phyloP scores from a whole-genome alignment of 2,329 filamentous ascomycete genomes.

The Paramyrothecium roridum region DNA sequence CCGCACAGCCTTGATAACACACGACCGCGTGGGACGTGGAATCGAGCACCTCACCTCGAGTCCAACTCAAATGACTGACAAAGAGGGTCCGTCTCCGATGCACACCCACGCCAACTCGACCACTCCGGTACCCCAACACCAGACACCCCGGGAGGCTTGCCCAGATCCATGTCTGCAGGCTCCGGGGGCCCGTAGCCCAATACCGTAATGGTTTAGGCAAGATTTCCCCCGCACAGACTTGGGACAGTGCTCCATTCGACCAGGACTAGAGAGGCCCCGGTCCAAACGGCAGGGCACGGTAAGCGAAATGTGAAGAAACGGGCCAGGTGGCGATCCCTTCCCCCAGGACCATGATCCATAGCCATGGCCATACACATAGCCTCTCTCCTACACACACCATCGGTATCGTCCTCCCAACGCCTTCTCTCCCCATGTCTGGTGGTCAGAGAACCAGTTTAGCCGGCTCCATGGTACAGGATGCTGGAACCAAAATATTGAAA shows the following conservation, averaged over 20 bases:
- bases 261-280: neutral
- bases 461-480: neutral
- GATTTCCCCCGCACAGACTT: neutral
- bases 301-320: neutral
- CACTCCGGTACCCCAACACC: neutral
- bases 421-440: no score
- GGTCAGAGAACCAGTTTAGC: neutral
- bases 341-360: neutral
- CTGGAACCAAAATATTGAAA: neutral
- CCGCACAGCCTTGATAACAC: no score
- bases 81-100: neutral
- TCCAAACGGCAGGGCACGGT: neutral
- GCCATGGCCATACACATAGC: no score
- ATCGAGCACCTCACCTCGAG: no score
- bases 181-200: neutral
- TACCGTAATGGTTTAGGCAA: neutral
- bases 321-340: neutral
- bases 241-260: no score
- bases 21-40: no score
- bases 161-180: neutral
- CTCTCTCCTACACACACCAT: no score
- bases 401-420: no score
- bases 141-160: neutral
- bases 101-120: neutral
- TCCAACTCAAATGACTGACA: neutral